Conservation (phyloP, 768 basidiomycete genomes). For the Hygrocybe coccinea region DNA sequence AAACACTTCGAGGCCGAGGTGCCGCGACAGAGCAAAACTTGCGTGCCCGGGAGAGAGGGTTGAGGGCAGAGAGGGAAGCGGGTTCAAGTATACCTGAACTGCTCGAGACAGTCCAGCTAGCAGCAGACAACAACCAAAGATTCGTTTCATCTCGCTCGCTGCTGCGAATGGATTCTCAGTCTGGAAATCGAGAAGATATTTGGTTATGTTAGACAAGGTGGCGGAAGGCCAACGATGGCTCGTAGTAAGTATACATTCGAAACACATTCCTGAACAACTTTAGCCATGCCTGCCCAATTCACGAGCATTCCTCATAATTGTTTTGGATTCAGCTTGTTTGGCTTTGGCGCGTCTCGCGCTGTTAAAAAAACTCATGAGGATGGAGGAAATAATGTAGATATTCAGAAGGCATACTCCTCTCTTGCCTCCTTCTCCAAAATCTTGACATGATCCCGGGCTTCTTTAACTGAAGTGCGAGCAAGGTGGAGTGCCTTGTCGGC, state of each 20-base stretch:
- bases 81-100: constrained; percentile 57
- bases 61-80: constrained; percentile 35
- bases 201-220: no score
- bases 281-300: constrained; percentile 6
- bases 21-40: constrained; percentile 56
- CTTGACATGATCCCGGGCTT: constrained; percentile 45
- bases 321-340: constrained; percentile 49
- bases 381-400: background rate
- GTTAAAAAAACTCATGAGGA: constrained; percentile 8
- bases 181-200: no score
- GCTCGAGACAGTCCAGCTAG: constrained; percentile 41
- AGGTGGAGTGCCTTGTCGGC: constrained; percentile 47
- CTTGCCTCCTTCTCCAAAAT: constrained; percentile 47
- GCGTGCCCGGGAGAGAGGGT: constrained; percentile 49
- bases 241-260: no score
- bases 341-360: constrained; percentile 48
- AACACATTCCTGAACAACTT: background rate
- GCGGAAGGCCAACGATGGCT: no score
- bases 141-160: constrained; percentile 6
- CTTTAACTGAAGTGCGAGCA: constrained; percentile 43
- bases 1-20: constrained; percentile 67
- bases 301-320: constrained; percentile 43
- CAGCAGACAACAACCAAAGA: constrained; percentile 25
- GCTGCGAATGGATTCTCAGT: no score
- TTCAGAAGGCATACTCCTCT: constrained; percentile 43